A percentile compares a stretch with the other conserved stretches of the same genome.
phyloP scores from a whole-genome alignment of 1,284 basidiomycete species.

The Microbotryum intermedium region DNA sequence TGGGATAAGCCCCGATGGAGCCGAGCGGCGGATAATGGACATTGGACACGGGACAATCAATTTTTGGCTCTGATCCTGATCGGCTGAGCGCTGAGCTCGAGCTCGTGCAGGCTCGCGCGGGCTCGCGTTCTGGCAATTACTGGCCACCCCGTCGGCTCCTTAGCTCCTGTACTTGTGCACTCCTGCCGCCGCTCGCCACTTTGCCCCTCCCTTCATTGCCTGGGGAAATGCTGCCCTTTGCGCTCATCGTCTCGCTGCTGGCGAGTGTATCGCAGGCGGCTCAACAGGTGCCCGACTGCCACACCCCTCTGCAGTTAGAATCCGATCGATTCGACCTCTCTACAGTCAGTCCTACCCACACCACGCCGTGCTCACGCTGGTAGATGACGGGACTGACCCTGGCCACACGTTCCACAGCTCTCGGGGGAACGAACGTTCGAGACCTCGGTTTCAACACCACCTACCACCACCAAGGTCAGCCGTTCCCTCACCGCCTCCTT shows the following conservation, averaged over 20 bases:
- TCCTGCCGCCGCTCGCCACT: too few species aligned
- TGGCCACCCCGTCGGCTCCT: too few species aligned
- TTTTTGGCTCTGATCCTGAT: too few species aligned
- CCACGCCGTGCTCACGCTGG: background rate
- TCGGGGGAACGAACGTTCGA: slow-evolving; percentile 10
- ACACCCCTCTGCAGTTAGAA: background rate
- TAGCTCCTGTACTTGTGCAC: too few species aligned
- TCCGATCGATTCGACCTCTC: slow-evolving; percentile 14
- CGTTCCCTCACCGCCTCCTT: background rate
- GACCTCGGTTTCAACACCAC: slow-evolving; percentile 7
- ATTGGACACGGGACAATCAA: too few species aligned
- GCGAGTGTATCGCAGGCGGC: too few species aligned
- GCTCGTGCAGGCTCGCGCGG: too few species aligned
- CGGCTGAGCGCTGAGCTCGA: too few species aligned
- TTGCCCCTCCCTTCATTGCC: background rate
- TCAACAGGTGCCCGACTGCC: slow-evolving; percentile 11
- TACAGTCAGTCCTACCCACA: background rate
- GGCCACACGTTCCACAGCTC: slow-evolving; percentile 3
- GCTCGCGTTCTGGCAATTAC: too few species aligned
- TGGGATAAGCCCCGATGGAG: too few species aligned
- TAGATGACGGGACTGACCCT: background rate
- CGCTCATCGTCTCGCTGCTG: background rate
- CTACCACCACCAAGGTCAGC: slow-evolving; percentile 21
- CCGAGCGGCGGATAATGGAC: too few species aligned
- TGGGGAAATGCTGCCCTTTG: background rate